Evolutionary conservation across 306 rosid genomes (phyloP).

Genomic region (Sindora glabra): DNA sequence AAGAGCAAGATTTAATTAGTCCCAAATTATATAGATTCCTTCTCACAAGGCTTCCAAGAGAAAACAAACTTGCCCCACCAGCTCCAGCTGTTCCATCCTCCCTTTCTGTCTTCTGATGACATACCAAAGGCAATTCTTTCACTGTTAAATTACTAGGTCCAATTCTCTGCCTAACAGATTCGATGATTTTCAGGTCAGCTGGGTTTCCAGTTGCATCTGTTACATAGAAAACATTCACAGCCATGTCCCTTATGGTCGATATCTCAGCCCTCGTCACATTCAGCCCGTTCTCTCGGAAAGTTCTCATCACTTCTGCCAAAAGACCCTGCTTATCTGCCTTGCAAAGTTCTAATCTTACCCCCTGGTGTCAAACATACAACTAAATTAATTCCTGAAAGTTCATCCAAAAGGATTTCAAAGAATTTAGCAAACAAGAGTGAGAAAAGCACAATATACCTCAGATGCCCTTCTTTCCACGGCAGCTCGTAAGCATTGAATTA

Average conservation of each 20-base stretch:
- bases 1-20: conserved; percentile 71
- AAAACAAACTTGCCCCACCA: conserved; percentile 82
- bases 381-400: background rate
- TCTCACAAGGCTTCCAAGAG: conserved; percentile 80
- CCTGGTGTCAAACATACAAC: conserved; percentile 50
- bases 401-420: background rate
- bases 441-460: conserved; percentile 35
- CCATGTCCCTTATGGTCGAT: conserved; percentile 43
- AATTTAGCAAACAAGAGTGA: background rate
- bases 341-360: conserved; percentile 68
- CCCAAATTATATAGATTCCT: conserved; percentile 86
- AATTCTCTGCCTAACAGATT: conserved; percentile 61
- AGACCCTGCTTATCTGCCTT: conserved; percentile 57
- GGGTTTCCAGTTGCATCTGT: conserved; percentile 66
- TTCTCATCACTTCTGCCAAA: conserved; percentile 78
- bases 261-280: conserved; percentile 89
- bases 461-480: conserved; percentile 83
- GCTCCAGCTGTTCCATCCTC: conserved; percentile 59
- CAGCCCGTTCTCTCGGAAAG: conserved; percentile 81
- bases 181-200: conserved; percentile 49
- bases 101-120: conserved; percentile 33
- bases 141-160: conserved; percentile 64
- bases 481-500: conserved; percentile 80
- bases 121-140: conserved; percentile 56
- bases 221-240: conserved; percentile 63